Percentiles rank a stretch among this genome's conserved stretches.
These are phyloP conservation scores for Trifolium fragiferum DNA, from an alignment of 306 rosid genomes.

Conservation along the genomic window DNA sequence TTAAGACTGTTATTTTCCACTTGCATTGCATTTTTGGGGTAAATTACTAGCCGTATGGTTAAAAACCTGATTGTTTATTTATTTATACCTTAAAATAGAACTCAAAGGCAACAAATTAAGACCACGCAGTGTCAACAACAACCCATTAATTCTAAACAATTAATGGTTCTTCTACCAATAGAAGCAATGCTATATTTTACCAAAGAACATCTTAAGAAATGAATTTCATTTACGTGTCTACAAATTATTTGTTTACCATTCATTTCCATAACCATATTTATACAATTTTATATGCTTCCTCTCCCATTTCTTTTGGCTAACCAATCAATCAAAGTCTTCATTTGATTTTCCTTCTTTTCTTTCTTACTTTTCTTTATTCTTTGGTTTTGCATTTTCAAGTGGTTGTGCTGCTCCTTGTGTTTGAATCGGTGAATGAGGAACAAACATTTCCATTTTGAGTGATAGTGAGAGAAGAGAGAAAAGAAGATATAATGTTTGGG, in stretches of 20 bases:
- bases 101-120: conserved; percentile 4
- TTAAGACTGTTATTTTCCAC: neutral
- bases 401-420: conserved; percentile 24
- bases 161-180: conserved; percentile 1
- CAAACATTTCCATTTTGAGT: neutral
- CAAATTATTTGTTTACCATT: conserved; percentile 11
- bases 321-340: conserved; percentile 23
- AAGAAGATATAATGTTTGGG: conserved; percentile 32
- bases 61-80: neutral
- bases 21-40: neutral
- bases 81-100: conserved; percentile 17
- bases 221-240: conserved; percentile 49
- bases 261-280: conserved; percentile 33
- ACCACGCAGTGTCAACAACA: conserved; percentile 4
- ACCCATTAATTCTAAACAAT: neutral
- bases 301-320: conserved; percentile 24
- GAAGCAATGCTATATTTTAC: conserved; percentile 30
- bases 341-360: neutral
- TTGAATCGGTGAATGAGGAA: conserved; percentile 34
- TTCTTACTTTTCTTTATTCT: neutral
- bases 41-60: neutral
- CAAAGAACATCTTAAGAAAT: neutral
- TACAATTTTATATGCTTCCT: conserved; percentile 26
- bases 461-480: conserved; percentile 43
- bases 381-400: conserved; percentile 11